Base-by-base conservation (phyloP, 805 yeast species). In the Novakomyces olei region DNA sequence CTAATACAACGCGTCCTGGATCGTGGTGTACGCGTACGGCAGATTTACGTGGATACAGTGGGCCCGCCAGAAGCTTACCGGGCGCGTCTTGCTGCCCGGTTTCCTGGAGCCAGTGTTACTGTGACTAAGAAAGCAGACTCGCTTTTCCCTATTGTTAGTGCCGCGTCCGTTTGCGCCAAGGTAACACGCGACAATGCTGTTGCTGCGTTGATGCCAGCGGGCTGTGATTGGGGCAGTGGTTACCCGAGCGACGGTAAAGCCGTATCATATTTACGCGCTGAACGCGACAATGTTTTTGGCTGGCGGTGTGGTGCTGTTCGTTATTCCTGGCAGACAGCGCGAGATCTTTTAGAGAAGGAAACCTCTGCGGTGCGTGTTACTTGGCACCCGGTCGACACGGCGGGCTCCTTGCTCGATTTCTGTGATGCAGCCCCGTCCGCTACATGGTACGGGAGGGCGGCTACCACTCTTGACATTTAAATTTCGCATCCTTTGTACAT, bases 101-200 rank as follows among this genome's bases (percentile, higher is more conserved):
- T 88, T 45, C 94, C 95, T 0, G 51, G 47, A 0, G 54, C 77
- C 15, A 64, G 63, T 37, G 64, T 88, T 19, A 74, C 80, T 0
- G 98, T 88, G 5, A 68, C 92, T 5, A 88, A 88, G 47, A 88
- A 88, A 48, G 98, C 98, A 0, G 99, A 88, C 56, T 71, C 94
- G 14, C 48, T 80, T 14, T 88, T 63, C 48, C 94, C 96, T 1
- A 71, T 80, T 34, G 99, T 88, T 5, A 75, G 92, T 48, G 77
- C 91, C 1, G 99, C 98, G 0, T 75, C 92, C 15, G 78, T 88
- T 30, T 83, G 83, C 29, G 99, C 99, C 6, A 88, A 88, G 48
- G 98, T 88, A 5, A 81, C 96, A 0, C 65, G 99, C 46, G 99
- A 88, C 49, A 51, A 66, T 29, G 61, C 66, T 27, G 52, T 76